phyloP scores from a whole-genome alignment of 768 basidiomycete species.

The Pleurotus salmoneostramineus region DNA sequence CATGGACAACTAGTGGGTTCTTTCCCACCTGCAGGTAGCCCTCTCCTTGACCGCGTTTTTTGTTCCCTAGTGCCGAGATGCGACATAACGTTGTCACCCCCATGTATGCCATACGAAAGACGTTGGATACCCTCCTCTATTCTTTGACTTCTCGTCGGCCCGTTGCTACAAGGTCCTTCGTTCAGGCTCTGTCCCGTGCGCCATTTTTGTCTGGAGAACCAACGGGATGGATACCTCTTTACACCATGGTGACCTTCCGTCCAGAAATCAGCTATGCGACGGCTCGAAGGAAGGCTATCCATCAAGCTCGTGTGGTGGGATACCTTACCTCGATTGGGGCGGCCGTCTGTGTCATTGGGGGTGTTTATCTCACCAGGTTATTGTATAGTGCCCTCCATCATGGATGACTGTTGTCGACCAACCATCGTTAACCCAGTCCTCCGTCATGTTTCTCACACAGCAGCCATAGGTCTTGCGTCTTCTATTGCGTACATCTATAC shows the following conservation, averaged over 20 bases:
- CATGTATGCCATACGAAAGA: constrained; percentile 73
- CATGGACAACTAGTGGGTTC: constrained; percentile 91
- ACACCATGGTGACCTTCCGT: constrained; percentile 97
- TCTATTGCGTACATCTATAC: too few species aligned
- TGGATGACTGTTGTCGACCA: not conserved
- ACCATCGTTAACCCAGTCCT: not conserved
- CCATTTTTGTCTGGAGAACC: constrained; percentile 61
- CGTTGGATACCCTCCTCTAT: constrained; percentile 73
- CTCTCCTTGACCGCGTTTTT: constrained; percentile 18
- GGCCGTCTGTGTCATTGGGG: constrained; percentile 36
- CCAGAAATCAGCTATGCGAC: constrained; percentile 91
- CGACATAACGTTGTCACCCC: constrained; percentile 86
- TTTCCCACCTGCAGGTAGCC: constrained; percentile 9
- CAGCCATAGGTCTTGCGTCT: too few species aligned
- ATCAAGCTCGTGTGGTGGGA: constrained; percentile 65
- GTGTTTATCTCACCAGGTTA: constrained; percentile 37
- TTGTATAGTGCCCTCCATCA: constrained; percentile 26
- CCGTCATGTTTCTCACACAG: not conserved
- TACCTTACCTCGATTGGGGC: constrained; percentile 46
- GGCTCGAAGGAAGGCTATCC: constrained; percentile 63
- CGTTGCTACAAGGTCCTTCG: constrained; percentile 42
- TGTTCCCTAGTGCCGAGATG: constrained; percentile 78
- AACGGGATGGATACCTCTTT: constrained; percentile 86
- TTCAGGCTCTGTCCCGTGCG: constrained; percentile 39
- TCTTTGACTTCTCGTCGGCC: constrained; percentile 49